Conservation (phyloP, 208 protist genomes). For the Acanthamoeba castellanii region DNA sequence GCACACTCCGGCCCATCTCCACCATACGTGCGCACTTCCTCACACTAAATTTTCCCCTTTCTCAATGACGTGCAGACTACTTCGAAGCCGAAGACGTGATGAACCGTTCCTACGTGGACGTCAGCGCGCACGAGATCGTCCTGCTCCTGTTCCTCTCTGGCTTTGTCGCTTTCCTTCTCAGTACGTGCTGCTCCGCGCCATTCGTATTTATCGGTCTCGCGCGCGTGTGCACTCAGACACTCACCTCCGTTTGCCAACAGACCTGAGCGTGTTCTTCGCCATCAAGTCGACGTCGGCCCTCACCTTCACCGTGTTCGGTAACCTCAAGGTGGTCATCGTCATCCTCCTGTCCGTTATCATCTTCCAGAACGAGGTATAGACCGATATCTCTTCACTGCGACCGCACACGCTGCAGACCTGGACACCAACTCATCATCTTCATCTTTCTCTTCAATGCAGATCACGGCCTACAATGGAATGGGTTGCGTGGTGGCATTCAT, state of each 20-base stretch:
- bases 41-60: background rate
- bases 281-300: constrained; percentile 78
- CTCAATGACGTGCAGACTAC: background rate
- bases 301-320: constrained; percentile 79
- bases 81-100: background rate
- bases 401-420: background rate
- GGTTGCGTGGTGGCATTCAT: background rate
- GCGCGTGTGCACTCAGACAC: background rate
- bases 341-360: constrained; percentile 77
- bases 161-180: constrained; percentile 30
- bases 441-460: background rate
- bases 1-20: background rate
- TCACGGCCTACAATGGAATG: background rate
- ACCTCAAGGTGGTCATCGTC: constrained; percentile 76
- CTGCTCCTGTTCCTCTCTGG: background rate
- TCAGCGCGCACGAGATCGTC: background rate
- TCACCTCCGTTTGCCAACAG: background rate
- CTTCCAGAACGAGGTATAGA: constrained; percentile 77
- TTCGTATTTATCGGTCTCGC: background rate
- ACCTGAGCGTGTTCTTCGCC: constrained; percentile 76
- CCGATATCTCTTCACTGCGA: background rate
- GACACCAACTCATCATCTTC: background rate
- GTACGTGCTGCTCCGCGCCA: background rate
- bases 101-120: background rate
- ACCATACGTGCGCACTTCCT: background rate